Percentiles rank a stretch among this genome's conserved stretches.
These are phyloP conservation scores for Phytophthora tentaculata DNA, from an alignment of 352 stramenopile genomes.

Conservation along the genomic window DNA sequence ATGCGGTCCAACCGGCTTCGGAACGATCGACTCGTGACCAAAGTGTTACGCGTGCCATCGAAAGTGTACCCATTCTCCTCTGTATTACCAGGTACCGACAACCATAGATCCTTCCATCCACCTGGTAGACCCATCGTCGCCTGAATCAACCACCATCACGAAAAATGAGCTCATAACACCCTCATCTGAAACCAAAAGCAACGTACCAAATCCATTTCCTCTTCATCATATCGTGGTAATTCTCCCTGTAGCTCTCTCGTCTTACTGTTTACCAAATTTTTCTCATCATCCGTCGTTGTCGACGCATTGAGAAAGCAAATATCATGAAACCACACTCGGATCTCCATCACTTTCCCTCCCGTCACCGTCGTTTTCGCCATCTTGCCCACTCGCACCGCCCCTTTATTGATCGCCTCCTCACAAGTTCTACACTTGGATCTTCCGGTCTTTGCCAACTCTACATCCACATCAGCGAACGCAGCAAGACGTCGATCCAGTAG, in stretches of 20 bases:
- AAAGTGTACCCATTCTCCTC: constrained; percentile 83
- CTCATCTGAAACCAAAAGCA: neutral
- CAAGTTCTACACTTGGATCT: constrained; percentile 69
- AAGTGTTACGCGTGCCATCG: constrained; percentile 61
- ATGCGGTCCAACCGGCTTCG: constrained; percentile 80
- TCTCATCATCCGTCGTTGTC: constrained; percentile 46
- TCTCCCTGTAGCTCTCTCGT: constrained; percentile 13
- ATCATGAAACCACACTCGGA: constrained; percentile 67
- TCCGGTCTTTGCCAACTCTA: constrained; percentile 58
- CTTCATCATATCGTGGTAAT: constrained; percentile 9
- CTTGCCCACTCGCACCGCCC: constrained; percentile 56
- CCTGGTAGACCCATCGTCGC: constrained; percentile 56
- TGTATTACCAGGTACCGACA: constrained; percentile 66
- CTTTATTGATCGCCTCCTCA: constrained; percentile 51
- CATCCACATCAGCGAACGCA: constrained; percentile 44
- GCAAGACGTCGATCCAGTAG: constrained; percentile 52
- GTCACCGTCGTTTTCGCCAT: constrained; percentile 53
- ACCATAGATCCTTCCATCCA: constrained; percentile 76
- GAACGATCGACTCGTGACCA: constrained; percentile 68
- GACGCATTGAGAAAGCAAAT: constrained; percentile 49
- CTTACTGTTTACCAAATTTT: constrained; percentile 39
- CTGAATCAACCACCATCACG: constrained; percentile 8
- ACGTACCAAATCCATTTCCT: constrained; percentile 18
- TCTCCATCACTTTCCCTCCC: constrained; percentile 51
- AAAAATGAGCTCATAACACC: constrained; percentile 1